Base-by-base conservation (phyloP, 2,329 filamentous ascomycete genomes). In the Apiospora pterosperma region DNA sequence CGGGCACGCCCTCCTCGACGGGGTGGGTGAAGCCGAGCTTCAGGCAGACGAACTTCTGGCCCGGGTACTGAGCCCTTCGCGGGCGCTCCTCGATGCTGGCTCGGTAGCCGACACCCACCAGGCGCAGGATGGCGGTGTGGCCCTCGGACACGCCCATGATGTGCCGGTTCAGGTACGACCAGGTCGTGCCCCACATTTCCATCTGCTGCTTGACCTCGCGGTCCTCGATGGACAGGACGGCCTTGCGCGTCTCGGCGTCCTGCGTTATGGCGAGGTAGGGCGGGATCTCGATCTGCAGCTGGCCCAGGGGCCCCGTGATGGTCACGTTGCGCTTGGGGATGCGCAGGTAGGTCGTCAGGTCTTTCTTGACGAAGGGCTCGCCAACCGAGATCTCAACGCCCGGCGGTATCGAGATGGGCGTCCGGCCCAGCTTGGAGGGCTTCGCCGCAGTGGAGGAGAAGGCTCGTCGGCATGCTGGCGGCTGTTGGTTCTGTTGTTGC, bases 11-110 rank as follows among this genome's bases (percentile, higher is more conserved):
- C 75, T 97, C 84, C 79, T 99, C 95, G 69, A 99, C 92, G 0
- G 95, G 92, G 83, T 99, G 96, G 67, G 95, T 97, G 80, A 93
- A 99, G 65, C 96, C 96, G 63, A 99, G 92, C 84, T 98, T 98
- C 69, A 99, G 82, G 68, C 91, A 93, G 48, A 99, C 90, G 72
- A 97, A 97, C 76, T 93, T 86, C 79, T 97, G 94, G 48, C 91
- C 93, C 0, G 88, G 88, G 75, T 90, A 97, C 74, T 89, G 84
- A 66, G 91, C 88, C 66, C 90, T 92, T 38, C 82, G 88, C 28
- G 28, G 91, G 91, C 85, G 90, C 65, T 89, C 81, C 78, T 98
- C 94, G 71, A 99, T 86, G 4, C 88, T 91, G 19, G 96, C 96
- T 78, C 95, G 88, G 85, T 97, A 99, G 66, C 96, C 96, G 65